phyloP scores from a whole-genome alignment of 352 stramenopile genomes.

The Lagenidium giganteum region DNA sequence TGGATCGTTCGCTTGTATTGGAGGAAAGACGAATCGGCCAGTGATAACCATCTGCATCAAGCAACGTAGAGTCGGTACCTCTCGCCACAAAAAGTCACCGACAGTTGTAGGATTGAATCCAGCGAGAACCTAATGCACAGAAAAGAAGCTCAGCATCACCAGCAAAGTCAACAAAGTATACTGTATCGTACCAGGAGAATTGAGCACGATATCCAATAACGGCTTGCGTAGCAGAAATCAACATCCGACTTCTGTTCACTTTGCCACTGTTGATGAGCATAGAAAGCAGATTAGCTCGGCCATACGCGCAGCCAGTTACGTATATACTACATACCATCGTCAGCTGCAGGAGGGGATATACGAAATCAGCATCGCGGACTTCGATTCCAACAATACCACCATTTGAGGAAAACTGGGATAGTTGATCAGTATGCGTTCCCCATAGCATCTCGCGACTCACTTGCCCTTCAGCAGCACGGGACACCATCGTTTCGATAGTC shows the following conservation, averaged over 20 bases:
- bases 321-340: constrained; percentile 32
- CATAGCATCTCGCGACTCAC: constrained; percentile 71
- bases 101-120: constrained; percentile 76
- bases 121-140: constrained; percentile 30
- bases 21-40: constrained; percentile 63
- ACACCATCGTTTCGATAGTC: constrained; percentile 71
- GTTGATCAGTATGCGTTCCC: constrained; percentile 41
- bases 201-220: constrained; percentile 80
- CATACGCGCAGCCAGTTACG: too few relatives aligned
- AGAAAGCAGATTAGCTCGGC: neutral
- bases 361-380: constrained; percentile 48
- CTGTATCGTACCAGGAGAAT: constrained; percentile 63
- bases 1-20: constrained; percentile 44
- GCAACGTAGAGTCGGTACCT: constrained; percentile 64
- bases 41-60: constrained; percentile 88
- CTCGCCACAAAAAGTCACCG: constrained; percentile 66
- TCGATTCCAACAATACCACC: constrained; percentile 70
- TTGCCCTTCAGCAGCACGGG: constrained; percentile 74
- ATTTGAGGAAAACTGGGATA: constrained; percentile 42
- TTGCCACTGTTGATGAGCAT: constrained; percentile 27
- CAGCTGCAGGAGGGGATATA: constrained; percentile 53
- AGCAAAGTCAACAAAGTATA: neutral
- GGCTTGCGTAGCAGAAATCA: constrained; percentile 71
- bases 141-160: neutral
- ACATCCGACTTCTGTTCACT: constrained; percentile 56